Base-by-base conservation (phyloP, 805 yeast species). In the Gaillardinia entomophila region DNA sequence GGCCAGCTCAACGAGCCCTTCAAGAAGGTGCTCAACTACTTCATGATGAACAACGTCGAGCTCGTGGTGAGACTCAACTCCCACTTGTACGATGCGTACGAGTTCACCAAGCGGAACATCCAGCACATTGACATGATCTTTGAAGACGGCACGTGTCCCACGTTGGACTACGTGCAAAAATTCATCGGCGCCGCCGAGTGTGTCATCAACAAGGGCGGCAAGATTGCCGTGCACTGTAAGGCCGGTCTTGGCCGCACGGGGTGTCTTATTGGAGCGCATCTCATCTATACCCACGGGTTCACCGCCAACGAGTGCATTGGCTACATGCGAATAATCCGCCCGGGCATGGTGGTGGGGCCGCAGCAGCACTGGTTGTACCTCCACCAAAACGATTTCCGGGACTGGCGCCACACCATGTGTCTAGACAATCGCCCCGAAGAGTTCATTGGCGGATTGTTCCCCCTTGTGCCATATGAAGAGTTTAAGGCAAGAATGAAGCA, bases 261-360 rank as follows among this genome's bases (percentile, higher is more conserved):
- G 13, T 92, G 98, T 61, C 71, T 92, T 31, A 92, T 92, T 43
- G 98, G 98, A 5, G 98, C 98, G 0, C 96, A 90, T 58, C 68
- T 92, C 44, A 92, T 92, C 31, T 92, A 92, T 55, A 87, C 96
- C 2, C 92, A 90, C 55, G 97, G 97, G 0, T 92, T 92, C 54
- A 92, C 97, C 4, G 98, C 98, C 3, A 83, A 76, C 54, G 98
- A 92, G 59, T 92, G 96, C 58, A 92, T 92, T 48, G 96, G 90
- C 1, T 92, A 88, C 53, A 84, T 92, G 90, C 74, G 98, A 56
- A 84, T 92, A 75, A 72, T 92, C 41, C 76, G 98, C 45, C 98
- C 98, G 0, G 98, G 98, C 26, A 92, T 92, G 98, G 97, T 92
- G n/a, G 98, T 92, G 19, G 98, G 98, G 0, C 98, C 98, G 2